phyloP scores from a whole-genome alignment of 345 rosid species.

The Passiflora organensis region DNA sequence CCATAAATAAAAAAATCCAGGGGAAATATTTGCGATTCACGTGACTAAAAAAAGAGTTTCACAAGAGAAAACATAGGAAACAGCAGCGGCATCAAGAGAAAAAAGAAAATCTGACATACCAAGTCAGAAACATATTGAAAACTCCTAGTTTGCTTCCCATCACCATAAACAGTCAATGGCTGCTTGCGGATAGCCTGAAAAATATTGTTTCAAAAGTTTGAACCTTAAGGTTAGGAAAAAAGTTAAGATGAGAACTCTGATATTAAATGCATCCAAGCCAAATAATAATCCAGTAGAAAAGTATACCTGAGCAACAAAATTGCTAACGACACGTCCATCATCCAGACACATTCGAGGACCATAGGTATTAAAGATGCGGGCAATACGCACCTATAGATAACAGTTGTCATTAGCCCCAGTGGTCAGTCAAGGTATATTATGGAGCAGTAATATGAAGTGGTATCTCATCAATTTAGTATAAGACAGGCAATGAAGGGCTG shows the following conservation, averaged over 20 bases:
- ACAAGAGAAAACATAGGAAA: neutral
- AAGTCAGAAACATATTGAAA: slow-evolving; percentile 95
- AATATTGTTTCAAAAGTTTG: neutral
- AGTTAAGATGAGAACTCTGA: too few relatives aligned
- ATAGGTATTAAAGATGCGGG: slow-evolving; percentile 95
- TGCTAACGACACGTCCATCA: slow-evolving; percentile 99
- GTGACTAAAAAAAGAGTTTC: neutral
- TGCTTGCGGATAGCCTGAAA: slow-evolving; percentile 48
- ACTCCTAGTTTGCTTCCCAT: slow-evolving; percentile 99
- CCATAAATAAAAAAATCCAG: neutral
- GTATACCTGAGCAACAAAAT: slow-evolving; percentile 88
- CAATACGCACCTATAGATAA: slow-evolving; percentile 80
- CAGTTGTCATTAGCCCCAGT: slow-evolving; percentile 1
- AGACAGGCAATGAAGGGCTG: neutral
- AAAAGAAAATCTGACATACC: slow-evolving; percentile 37
- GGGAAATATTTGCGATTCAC: too few relatives aligned
- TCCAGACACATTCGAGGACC: slow-evolving; percentile 99
- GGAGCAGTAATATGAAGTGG: too few relatives aligned
- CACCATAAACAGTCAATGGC: slow-evolving; percentile 95
- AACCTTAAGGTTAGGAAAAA: too few relatives aligned
- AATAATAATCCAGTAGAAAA: slow-evolving; percentile 6
- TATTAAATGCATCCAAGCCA: neutral
- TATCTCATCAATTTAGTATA: too few relatives aligned
- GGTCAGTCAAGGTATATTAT: too few relatives aligned
- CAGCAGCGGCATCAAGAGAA: neutral